A percentile compares a stretch with the other conserved stretches of the same genome.
Conservation (phyloP, 2,329 filamentous ascomycete species). For the Blastomyces parvus region DNA sequence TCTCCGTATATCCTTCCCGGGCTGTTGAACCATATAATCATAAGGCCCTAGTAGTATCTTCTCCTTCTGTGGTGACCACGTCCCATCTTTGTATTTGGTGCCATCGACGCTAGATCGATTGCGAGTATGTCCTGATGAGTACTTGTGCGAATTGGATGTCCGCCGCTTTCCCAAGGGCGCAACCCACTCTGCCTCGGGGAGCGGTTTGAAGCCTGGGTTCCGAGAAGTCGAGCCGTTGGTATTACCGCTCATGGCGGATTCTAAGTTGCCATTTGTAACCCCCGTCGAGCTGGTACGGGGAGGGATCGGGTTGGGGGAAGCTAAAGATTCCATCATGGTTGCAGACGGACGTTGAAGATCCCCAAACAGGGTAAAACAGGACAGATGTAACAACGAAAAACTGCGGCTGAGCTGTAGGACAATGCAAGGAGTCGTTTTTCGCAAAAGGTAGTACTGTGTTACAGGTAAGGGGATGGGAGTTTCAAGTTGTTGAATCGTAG, state of each 20-base stretch:
- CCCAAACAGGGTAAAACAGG: not conserved
- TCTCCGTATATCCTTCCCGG: slow-evolving; percentile 45
- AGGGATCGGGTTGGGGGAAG: slow-evolving; percentile 55
- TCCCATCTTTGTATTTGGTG: slow-evolving; percentile 30
- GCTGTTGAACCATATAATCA: slow-evolving; percentile 68
- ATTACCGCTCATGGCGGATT: slow-evolving; percentile 13
- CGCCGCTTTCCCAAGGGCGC: slow-evolving; percentile 31
- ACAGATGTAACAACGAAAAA: not conserved
- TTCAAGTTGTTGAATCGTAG: not conserved
- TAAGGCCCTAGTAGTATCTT: slow-evolving; percentile 67
- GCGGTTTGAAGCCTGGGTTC: slow-evolving; percentile 34
- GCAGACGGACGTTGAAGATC: not conserved
- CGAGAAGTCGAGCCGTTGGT: slow-evolving; percentile 23
- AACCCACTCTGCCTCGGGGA: slow-evolving; percentile 56
- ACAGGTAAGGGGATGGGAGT: not conserved
- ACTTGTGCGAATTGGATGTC: slow-evolving; percentile 20
- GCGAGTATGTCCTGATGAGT: slow-evolving; percentile 19
- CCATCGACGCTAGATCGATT: slow-evolving; percentile 33
- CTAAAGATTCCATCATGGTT: slow-evolving; percentile 27
- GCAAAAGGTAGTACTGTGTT: not conserved
- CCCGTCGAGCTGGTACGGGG: slow-evolving; percentile 62
- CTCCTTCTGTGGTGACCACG: slow-evolving; percentile 66
- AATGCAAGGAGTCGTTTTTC: not conserved
- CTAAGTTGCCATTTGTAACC: slow-evolving; percentile 30
- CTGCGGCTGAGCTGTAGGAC: not conserved